These are phyloP conservation scores for Pleoardoris graminearum DNA, from an alignment of 2,329 filamentous ascomycete genomes.

Conservation along the genomic window DNA sequence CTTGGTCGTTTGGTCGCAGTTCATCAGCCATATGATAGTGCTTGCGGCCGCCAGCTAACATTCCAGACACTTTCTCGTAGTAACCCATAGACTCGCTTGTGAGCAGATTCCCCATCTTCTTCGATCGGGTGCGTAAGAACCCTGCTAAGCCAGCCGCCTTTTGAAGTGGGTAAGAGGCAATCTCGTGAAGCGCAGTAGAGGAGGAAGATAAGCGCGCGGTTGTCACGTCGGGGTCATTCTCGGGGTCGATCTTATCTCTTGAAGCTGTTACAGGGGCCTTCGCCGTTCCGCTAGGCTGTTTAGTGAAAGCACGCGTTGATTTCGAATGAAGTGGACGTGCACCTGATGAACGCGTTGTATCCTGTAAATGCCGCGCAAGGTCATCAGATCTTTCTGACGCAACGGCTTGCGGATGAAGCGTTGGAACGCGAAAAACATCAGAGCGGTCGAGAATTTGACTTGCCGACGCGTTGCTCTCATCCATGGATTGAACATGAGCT, in stretches of 20 bases:
- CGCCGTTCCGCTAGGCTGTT: slow-evolving; percentile 14
- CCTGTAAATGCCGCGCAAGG: slow-evolving; percentile 39
- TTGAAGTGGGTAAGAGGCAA: slow-evolving; percentile 78
- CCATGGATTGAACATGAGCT: slow-evolving; percentile 61
- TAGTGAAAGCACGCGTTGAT: slow-evolving; percentile 17
- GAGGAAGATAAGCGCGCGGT: slow-evolving; percentile 44
- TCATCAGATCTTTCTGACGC: slow-evolving; percentile 28
- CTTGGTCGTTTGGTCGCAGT: slow-evolving; percentile 65
- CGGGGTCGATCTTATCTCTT: slow-evolving; percentile 22
- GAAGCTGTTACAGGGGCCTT: slow-evolving; percentile 11
- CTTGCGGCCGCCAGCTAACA: slow-evolving; percentile 89
- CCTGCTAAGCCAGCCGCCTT: slow-evolving; percentile 81
- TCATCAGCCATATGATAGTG: slow-evolving; percentile 81
- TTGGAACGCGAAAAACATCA: slow-evolving; percentile 83
- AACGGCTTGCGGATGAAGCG: slow-evolving; percentile 51
- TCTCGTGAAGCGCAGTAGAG: slow-evolving; percentile 60
- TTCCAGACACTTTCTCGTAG: slow-evolving; percentile 93
- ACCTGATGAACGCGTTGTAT: slow-evolving; percentile 43
- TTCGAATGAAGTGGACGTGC: slow-evolving; percentile 22
- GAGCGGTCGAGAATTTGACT: slow-evolving; percentile 89
- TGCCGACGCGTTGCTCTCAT: slow-evolving; percentile 76
- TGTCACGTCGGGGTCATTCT: slow-evolving; percentile 33
- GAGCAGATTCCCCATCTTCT: slow-evolving; percentile 78
- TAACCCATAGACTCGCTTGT: slow-evolving; percentile 95
- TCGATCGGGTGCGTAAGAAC: slow-evolving; percentile 77